phyloP scores from a whole-genome alignment of 2,329 filamentous ascomycete genomes.

The Colletotrichum salicis region DNA sequence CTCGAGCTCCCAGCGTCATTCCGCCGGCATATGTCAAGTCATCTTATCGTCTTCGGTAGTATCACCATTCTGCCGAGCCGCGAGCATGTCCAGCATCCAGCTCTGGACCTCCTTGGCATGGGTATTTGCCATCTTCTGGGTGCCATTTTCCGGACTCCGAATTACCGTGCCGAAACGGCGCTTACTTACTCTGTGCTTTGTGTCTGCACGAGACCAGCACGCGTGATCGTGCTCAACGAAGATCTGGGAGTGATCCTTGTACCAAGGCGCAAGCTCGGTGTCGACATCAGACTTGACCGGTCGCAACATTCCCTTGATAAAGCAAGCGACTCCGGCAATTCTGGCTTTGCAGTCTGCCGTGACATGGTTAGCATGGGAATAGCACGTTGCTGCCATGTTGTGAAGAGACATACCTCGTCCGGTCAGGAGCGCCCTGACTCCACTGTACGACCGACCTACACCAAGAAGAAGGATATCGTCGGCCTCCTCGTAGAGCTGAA shows the following conservation, averaged over 20 bases:
- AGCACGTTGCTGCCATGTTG: not conserved
- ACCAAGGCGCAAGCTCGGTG: slow-evolving; percentile 80
- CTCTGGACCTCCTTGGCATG: slow-evolving; percentile 62
- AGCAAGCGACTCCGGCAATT: slow-evolving; percentile 80
- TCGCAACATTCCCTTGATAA: slow-evolving; percentile 80
- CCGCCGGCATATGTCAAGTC: slow-evolving; percentile 29
- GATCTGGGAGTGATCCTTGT: slow-evolving; percentile 81
- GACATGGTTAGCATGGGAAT: not conserved
- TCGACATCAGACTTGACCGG: slow-evolving; percentile 84
- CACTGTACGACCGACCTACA: slow-evolving; percentile 87
- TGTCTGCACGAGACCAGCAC: slow-evolving; percentile 76
- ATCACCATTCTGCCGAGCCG: slow-evolving; percentile 50
- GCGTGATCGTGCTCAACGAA: slow-evolving; percentile 81
- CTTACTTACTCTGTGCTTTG: slow-evolving; percentile 68
- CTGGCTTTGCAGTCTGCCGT: slow-evolving; percentile 70
- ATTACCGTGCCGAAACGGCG: slow-evolving; percentile 69
- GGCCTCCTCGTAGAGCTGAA: slow-evolving; percentile 78
- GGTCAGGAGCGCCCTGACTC: slow-evolving; percentile 82
- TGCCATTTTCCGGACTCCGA: slow-evolving; percentile 58
- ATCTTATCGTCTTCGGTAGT: slow-evolving; percentile 62
- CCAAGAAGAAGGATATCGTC: slow-evolving; percentile 87
- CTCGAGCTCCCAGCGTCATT: not conserved
- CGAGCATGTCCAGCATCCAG: slow-evolving; percentile 60
- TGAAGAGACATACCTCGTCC: slow-evolving; percentile 70
- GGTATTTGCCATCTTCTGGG: slow-evolving; percentile 66